Conservation (phyloP, 2,329 filamentous ascomycete species). For the Chrysoporthe deuterocubensis region DNA sequence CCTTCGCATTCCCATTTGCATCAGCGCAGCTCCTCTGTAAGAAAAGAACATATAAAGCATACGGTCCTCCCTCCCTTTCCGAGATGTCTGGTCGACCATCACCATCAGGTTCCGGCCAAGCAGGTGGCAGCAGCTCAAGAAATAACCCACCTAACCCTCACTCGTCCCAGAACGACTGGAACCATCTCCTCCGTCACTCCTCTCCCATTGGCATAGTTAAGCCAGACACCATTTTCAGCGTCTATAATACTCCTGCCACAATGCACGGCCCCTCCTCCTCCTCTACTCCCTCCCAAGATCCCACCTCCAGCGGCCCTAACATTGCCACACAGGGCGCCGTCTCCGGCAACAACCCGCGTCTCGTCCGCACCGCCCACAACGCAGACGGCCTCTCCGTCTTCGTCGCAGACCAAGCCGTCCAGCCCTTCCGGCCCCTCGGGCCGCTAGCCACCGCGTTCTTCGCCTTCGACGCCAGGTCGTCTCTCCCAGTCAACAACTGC, state of each 20-base stretch:
- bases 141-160: background rate
- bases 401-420: slow-evolving; percentile 34
- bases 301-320: slow-evolving; percentile 2
- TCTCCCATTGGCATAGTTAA: slow-evolving; percentile 36
- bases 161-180: slow-evolving; percentile 31
- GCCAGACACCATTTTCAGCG: slow-evolving; percentile 34
- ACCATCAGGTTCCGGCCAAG: slow-evolving; percentile 8
- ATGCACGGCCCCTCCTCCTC: slow-evolving; percentile 6
- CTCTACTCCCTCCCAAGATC: background rate
- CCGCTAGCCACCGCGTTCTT: slow-evolving; percentile 38
- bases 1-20: background rate
- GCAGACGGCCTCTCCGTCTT: slow-evolving; percentile 40
- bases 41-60: background rate
- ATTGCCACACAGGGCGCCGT: slow-evolving; percentile 9
- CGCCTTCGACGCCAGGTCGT: slow-evolving; percentile 36
- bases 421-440: slow-evolving; percentile 39
- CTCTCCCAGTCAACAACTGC: slow-evolving; percentile 40
- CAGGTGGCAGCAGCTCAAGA: slow-evolving; percentile 2
- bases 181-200: slow-evolving; percentile 34
- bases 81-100: slow-evolving; percentile 16
- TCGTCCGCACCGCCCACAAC: slow-evolving; percentile 39
- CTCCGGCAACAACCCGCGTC: slow-evolving; percentile 30
- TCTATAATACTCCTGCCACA: slow-evolving; percentile 26
- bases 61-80: background rate
- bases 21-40: background rate